These are phyloP conservation scores for Yarrowia hollandica DNA, from an alignment of 805 yeast genomes.

Conservation along the genomic window DNA sequence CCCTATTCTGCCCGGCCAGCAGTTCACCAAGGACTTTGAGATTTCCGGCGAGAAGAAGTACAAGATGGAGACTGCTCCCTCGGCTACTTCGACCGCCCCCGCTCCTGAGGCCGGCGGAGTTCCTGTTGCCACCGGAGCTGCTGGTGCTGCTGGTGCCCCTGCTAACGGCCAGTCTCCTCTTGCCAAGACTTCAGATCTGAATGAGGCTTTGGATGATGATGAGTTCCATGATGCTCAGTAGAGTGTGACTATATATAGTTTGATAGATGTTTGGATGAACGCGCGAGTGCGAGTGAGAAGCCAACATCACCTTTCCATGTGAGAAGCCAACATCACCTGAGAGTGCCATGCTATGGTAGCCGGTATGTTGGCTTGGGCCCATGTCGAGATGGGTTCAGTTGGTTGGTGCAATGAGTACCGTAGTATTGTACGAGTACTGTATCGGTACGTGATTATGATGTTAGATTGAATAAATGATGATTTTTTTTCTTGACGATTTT, in stretches of 20 bases:
- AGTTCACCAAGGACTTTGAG: slow-evolving; percentile 61
- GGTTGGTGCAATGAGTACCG: too few species aligned
- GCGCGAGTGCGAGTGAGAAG: not conserved
- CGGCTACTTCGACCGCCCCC: slow-evolving; percentile 1
- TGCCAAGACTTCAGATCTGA: slow-evolving; percentile 31
- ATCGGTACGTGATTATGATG: too few species aligned
- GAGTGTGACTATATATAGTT: slow-evolving; percentile 15
- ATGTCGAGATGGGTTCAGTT: too few species aligned
- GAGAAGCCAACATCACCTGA: too few species aligned
- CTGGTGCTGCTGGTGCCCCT: too few species aligned
- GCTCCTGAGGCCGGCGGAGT: slow-evolving; percentile 8
- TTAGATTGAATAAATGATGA: too few species aligned
- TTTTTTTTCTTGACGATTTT: too few species aligned
- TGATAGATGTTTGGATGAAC: not conserved
- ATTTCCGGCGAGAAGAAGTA: slow-evolving; percentile 66
- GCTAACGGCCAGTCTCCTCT: slow-evolving; percentile 29
- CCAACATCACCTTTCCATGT: too few species aligned
- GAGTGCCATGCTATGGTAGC: too few species aligned
- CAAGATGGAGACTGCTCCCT: slow-evolving; percentile 8
- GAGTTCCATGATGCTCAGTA: slow-evolving; percentile 38
- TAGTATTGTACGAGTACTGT: too few species aligned
- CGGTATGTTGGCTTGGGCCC: too few species aligned
- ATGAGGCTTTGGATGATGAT: slow-evolving; percentile 34
- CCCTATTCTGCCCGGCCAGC: slow-evolving; percentile 84
- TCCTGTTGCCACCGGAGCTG: slow-evolving; percentile 3